A percentile compares a stretch with the other conserved stretches of the same genome.
These are phyloP conservation scores for Sechiopsis laciniata DNA, from an alignment of 306 rosid species.

Conservation along the genomic window DNA sequence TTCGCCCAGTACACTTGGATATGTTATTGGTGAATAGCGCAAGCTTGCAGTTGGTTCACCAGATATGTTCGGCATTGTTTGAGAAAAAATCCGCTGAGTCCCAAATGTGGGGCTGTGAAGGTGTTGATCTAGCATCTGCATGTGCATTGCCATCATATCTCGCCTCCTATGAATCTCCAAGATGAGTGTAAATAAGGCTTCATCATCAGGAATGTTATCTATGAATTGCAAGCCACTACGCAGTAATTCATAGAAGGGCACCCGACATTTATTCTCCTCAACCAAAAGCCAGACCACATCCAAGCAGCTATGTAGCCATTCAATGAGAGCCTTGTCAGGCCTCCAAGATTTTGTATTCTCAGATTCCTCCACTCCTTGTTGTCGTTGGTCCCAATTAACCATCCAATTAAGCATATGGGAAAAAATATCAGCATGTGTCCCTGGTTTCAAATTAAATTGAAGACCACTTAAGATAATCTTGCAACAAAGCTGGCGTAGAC, in stretches of 20 bases:
- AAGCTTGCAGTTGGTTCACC: slow-evolving; percentile 54
- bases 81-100: slow-evolving; percentile 66
- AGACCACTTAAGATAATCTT: slow-evolving; percentile 86
- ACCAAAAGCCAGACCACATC: slow-evolving; percentile 98
- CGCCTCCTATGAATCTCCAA: slow-evolving; percentile 95
- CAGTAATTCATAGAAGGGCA: slow-evolving; percentile 89
- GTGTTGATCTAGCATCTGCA: slow-evolving; percentile 99
- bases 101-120: slow-evolving; percentile 97
- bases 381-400: slow-evolving; percentile 93
- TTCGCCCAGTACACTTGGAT: slow-evolving; percentile 94
- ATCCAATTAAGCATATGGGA: slow-evolving; percentile 91
- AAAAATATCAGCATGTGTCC: slow-evolving; percentile 69
- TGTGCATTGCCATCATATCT: slow-evolving; percentile 99
- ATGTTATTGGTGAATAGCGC: slow-evolving; percentile 87
- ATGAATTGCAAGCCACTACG: slow-evolving; percentile 89
- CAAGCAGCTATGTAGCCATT: slow-evolving; percentile 95
- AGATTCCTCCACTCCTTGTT: slow-evolving; percentile 59
- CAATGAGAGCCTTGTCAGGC: slow-evolving; percentile 75
- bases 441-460: slow-evolving; percentile 67
- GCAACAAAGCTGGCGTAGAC: slow-evolving; percentile 97
- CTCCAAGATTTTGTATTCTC: slow-evolving; percentile 56
- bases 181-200: slow-evolving; percentile 83
- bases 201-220: slow-evolving; percentile 90
- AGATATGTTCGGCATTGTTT: slow-evolving; percentile 53
- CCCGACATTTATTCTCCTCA: slow-evolving; percentile 84